Evolutionary conservation across 768 basidiomycete genomes (phyloP), one percentile per base, ranked within the genome.

Genomic region (Boletus edulis): DNA sequence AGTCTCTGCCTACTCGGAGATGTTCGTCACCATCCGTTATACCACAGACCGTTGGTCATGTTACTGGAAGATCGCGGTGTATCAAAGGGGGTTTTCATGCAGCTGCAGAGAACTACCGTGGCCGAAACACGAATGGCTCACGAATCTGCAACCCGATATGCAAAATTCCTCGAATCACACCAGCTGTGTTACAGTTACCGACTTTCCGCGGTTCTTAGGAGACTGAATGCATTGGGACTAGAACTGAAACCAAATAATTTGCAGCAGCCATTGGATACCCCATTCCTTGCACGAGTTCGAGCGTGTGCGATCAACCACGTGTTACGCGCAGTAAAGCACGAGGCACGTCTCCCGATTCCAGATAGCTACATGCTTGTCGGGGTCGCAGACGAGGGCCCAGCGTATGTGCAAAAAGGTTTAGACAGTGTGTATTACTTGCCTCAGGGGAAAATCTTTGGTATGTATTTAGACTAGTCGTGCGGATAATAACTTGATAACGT

Each of bases 361-460:
- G 72, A 83, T 1, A 85, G 84, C 56, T 83, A 83, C 55, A 75
- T 84, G 24, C 76, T 94, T 1, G 87, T 92, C 10, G 92, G 93
- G 1, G 80, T 93, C 13, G 87, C 89, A 3, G 92, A 94, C 62
- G 89, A 93, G 69, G 89, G 89, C 1, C 82, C 85, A 0, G 81
- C 84, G 0, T 89, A 89, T 57, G 65, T 64, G 40, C 48, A 66
- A 10, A 72, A 67, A 18, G 84, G 84, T 1, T 63, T 70, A 49
- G 62, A 78, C 37, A 77, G 86, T 57, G 79, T 87, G 2, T 86
- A 76, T 63, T 73, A 65, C 32, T 70, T 92, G 15, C 67, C 70
- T 5, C 76, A 78, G 56, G 82, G 80, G 1, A 73, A 87, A 57
- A 84, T 93, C 3, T 92, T 83, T 57, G 89, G 89, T 87, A 59